Conservation (phyloP, 495 filamentous ascomycete genomes). For the Lepidopterella palustris region DNA sequence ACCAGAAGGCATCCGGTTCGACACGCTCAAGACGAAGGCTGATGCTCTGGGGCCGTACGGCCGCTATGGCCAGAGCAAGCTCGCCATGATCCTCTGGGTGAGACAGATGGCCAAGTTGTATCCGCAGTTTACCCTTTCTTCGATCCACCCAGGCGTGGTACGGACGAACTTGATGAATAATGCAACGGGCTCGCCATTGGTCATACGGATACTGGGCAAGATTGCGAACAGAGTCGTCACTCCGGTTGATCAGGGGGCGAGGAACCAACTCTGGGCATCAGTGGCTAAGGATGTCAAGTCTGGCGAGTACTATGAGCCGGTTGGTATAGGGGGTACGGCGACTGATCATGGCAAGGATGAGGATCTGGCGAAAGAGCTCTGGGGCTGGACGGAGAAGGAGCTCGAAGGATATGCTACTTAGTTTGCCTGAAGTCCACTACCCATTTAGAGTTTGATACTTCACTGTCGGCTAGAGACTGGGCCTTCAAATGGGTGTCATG, state of each 20-base stretch:
- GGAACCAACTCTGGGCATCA: conserved; percentile 21
- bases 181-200: neutral
- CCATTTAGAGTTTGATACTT: no score
- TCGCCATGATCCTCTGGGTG: conserved; percentile 10
- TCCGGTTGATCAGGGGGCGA: conserved; percentile 12
- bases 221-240: neutral
- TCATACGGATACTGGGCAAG: conserved; percentile 3
- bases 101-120: conserved; percentile 1
- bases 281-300: conserved; percentile 2
- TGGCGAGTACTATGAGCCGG: conserved; percentile 22
- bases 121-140: conserved; percentile 1
- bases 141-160: conserved; percentile 17
- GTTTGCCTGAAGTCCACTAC: no score
- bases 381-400: conserved; percentile 27
- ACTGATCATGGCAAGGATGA: neutral
- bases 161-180: conserved; percentile 1
- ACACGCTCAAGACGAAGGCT: neutral
- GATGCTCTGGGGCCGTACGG: neutral
- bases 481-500: no score
- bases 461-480: no score
- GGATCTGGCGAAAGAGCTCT: conserved; percentile 13
- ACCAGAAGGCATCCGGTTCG: conserved; percentile 15
- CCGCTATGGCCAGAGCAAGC: conserved; percentile 17
- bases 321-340: conserved; percentile 9
- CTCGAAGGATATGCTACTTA: conserved; percentile 4